A percentile compares a stretch with the other conserved stretches of the same genome.
phyloP scores from a whole-genome alignment of 1,284 basidiomycete species.

The Ustilago bromivora region DNA sequence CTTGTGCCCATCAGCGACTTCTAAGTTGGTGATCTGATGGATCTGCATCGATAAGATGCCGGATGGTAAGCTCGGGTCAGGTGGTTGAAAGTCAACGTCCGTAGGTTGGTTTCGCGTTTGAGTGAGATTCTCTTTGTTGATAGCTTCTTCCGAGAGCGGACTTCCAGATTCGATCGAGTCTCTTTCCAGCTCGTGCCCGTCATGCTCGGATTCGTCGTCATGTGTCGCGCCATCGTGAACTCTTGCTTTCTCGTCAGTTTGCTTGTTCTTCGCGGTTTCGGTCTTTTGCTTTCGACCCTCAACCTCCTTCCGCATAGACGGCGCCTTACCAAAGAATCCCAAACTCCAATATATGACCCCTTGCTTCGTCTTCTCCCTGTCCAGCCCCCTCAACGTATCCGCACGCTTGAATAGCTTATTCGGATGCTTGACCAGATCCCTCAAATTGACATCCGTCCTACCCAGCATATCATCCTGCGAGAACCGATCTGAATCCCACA shows the following conservation, averaged over 20 bases:
- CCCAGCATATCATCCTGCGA: constrained; percentile 72
- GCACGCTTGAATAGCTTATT: constrained; percentile 28
- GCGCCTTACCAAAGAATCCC: constrained; percentile 50
- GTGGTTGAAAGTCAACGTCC: constrained; percentile 47
- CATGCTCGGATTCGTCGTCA: constrained; percentile 5
- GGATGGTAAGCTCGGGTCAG: constrained; percentile 33
- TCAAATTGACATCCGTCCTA: constrained; percentile 70
- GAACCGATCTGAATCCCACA: constrained; percentile 71
- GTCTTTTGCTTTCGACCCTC: neutral
- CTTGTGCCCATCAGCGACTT: constrained; percentile 66
- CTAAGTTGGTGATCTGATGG: constrained; percentile 64
- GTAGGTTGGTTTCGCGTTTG: constrained; percentile 42
- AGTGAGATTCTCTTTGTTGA: constrained; percentile 25
- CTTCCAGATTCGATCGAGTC: constrained; percentile 14
- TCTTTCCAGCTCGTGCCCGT: constrained; percentile 19
- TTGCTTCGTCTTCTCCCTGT: constrained; percentile 55
- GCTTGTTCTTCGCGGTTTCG: neutral
- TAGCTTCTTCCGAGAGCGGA: constrained; percentile 14
- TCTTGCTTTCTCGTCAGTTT: neutral
- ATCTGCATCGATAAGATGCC: constrained; percentile 57
- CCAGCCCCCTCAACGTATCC: constrained; percentile 38
- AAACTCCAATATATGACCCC: constrained; percentile 44
- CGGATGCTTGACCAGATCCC: constrained; percentile 67
- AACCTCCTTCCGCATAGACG: constrained; percentile 12
- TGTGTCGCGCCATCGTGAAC: neutral